phyloP scores from a whole-genome alignment of 1,284 basidiomycete genomes.

The Ustilago tritici region DNA sequence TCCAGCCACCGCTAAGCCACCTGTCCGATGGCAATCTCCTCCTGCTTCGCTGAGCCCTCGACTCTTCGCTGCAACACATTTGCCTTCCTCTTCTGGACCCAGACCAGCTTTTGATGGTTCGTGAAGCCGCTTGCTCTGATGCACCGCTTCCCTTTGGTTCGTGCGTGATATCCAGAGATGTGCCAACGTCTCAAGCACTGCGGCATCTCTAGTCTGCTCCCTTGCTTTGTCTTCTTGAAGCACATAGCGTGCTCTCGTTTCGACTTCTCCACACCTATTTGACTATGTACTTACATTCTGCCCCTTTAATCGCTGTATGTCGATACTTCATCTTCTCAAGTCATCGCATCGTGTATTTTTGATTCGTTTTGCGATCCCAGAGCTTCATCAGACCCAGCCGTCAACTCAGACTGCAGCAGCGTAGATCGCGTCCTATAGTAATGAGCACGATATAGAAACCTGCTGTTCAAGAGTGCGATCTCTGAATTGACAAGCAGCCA shows the following conservation, averaged over 20 bases:
- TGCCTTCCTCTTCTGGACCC: not conserved
- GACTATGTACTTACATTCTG: conserved; percentile 1
- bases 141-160: not conserved
- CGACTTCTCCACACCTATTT: not conserved
- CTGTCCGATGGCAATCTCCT: not conserved
- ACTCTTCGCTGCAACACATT: not conserved
- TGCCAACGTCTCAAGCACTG: not conserved
- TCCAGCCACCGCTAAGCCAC: not conserved
- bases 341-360: not conserved
- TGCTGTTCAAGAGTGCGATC: not conserved
- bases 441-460: not conserved
- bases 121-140: not conserved
- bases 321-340: not conserved
- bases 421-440: not conserved
- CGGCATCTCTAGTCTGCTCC: not conserved
- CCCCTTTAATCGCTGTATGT: not conserved
- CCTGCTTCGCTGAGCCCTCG: not conserved
- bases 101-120: conserved; percentile 3
- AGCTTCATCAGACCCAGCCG: no score
- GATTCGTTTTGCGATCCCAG: no score
- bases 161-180: no score
- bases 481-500: not conserved
- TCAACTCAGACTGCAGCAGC: not conserved
- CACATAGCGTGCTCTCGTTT: not conserved
- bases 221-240: not conserved